phyloP scores from a whole-genome alignment of 1,284 basidiomycete species.

The Cystobasidium sp. region DNA sequence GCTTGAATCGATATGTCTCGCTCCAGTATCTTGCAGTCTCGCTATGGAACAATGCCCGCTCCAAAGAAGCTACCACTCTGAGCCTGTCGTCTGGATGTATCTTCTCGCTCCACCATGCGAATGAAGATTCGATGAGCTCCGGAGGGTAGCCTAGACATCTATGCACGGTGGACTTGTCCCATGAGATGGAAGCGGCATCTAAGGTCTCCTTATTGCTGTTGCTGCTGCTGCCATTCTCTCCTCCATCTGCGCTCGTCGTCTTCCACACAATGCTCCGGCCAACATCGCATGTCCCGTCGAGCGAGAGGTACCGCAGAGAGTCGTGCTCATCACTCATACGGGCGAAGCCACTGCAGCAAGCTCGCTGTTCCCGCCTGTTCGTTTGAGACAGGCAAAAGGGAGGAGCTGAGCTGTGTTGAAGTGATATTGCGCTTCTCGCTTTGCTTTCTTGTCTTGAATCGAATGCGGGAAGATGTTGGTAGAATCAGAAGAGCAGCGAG shows the following conservation, averaged over 20 bases:
- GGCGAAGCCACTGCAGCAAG: not conserved
- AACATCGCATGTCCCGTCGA: slow-evolving; percentile 29
- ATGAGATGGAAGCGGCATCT: not conserved
- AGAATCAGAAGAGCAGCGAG: no score
- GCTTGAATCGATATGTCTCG: slow-evolving; percentile 30
- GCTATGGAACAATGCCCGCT: slow-evolving; percentile 15
- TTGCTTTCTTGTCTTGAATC: no score
- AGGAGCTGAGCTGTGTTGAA: no score
- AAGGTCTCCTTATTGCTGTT: not conserved
- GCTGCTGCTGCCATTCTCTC: slow-evolving; percentile 1
- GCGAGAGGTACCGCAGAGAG: slow-evolving; percentile 8
- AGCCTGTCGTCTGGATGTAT: slow-evolving; percentile 39
- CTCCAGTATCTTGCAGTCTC: slow-evolving; percentile 34
- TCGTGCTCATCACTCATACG: slow-evolving; percentile 13
- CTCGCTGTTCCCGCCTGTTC: no score
- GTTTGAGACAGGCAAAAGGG: no score
- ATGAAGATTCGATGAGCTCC: slow-evolving; percentile 17
- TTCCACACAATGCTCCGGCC: not conserved
- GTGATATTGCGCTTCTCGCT: no score
- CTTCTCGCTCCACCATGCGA: slow-evolving; percentile 22
- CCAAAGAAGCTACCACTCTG: slow-evolving; percentile 2
- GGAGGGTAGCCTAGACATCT: slow-evolving; percentile 32
- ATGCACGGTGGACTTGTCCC: slow-evolving; percentile 14
- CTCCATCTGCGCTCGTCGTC: not conserved
- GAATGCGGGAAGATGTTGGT: no score